Conservation (phyloP, 2,329 filamentous ascomycete genomes). For the Sordariomycetes sp. region DNA sequence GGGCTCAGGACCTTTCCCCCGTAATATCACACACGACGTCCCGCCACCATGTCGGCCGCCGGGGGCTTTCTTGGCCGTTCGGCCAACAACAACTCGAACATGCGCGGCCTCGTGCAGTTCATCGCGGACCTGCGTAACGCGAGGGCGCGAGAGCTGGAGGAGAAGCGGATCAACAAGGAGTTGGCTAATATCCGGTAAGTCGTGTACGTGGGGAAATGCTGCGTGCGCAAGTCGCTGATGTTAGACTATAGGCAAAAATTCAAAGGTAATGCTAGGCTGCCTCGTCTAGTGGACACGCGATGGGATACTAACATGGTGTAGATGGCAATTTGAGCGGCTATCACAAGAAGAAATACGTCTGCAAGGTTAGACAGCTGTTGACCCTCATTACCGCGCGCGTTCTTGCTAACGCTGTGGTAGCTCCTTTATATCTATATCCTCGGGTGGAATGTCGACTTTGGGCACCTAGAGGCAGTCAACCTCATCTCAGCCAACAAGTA, state of each 20-base stretch:
- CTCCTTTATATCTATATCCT: constrained; percentile 98
- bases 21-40: not conserved
- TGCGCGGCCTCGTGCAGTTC: constrained; percentile 88
- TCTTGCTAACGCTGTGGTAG: constrained; percentile 20
- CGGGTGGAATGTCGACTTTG: constrained; percentile 98
- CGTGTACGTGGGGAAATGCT: not conserved
- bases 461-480: constrained; percentile 95
- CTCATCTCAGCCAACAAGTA: constrained; percentile 95
- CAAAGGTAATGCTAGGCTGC: constrained; percentile 47
- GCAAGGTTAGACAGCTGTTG: constrained; percentile 53
- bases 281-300: not conserved
- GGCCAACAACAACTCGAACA: constrained; percentile 54
- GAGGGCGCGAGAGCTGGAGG: constrained; percentile 86
- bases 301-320: constrained; percentile 21
- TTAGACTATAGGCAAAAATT: constrained; percentile 68
- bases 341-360: constrained; percentile 99
- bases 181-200: constrained; percentile 83
- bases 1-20: not conserved
- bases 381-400: not conserved
- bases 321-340: constrained; percentile 89
- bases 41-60: constrained; percentile 40
- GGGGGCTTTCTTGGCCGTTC: constrained; percentile 57
- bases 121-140: constrained; percentile 95
- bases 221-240: not conserved
- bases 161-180: constrained; percentile 99